Base-by-base conservation (phyloP, 1,139 yeast species). In the Candida tropicalis region DNA sequence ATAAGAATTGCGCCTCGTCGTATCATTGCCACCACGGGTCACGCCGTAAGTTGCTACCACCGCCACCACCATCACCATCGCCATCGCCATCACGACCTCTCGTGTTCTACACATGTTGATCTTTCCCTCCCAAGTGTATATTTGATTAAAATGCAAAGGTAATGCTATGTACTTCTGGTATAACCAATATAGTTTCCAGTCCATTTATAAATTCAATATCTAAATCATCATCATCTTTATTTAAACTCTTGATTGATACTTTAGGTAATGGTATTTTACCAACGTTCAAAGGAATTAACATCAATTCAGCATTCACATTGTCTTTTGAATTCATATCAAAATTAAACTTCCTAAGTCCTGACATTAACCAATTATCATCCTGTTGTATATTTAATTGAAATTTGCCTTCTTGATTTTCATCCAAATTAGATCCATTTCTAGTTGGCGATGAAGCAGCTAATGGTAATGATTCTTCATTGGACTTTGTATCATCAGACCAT, bases 241-340 rank as follows among this genome's bases (percentile, higher is more conserved):
- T 40, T n/a, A 55, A 27, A 13, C 65, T 55, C 39, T 66, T 64
- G 11, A 89, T 72, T n/a, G 70, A 73, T 11, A 88, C 68, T 46
- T 68, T 74, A 0, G 98, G 98, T 29, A 87, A 66, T 4, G 71
- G 63, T 10, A 90, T 59, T 49, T 84, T 83, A 0, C 98, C 98
- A 17, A 85, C 81, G 48, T 77, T 82, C 44, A 89, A 61, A 0
- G 98, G 97, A 9, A 89, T 74, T 49, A 91, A 61, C 3, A 76
- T 65, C 10, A 90, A 49, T 11, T 72, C 63, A 25, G 77, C 52
- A 7, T 44, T 48, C 13, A 55, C 45, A 1, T 35, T 40, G 24
- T 50, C 60, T 2, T 51, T 54, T 8, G 43, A 39, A 4, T 52
- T 32, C 9, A 45, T 51, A 31, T 51, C 52, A 43, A 81, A 78